Evolutionary conservation across 2,329 filamentous ascomycete genomes (phyloP).

Genomic region (Raffaelea albimanens): DNA sequence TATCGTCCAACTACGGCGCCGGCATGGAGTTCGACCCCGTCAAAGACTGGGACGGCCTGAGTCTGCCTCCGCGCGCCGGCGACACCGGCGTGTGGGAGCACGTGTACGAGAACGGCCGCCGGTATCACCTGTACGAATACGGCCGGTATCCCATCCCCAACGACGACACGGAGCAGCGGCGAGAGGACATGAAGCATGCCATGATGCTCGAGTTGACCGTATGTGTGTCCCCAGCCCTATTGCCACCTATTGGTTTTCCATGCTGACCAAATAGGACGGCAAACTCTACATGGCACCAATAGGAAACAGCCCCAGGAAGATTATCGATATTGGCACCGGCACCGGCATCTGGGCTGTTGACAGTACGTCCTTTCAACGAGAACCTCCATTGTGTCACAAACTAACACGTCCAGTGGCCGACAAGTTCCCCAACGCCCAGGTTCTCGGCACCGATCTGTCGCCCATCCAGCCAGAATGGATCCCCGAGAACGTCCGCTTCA

Average conservation of each 20-base stretch:
- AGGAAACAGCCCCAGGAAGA: conserved; percentile 13
- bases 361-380: no score
- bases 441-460: conserved; percentile 26
- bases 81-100: conserved; percentile 11
- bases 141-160: conserved; percentile 16
- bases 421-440: conserved; percentile 5
- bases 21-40: conserved; percentile 8
- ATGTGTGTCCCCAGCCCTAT: conserved; percentile 12
- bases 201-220: conserved; percentile 21
- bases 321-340: conserved; percentile 17
- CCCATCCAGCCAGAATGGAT: conserved; percentile 45
- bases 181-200: conserved; percentile 21
- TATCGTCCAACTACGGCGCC: neutral
- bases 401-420: conserved; percentile 2
- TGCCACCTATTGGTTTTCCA: conserved; percentile 31
- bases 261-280: conserved; percentile 19
- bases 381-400: no score
- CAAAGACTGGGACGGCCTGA: conserved; percentile 9
- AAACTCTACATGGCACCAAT: conserved; percentile 13
- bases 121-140: conserved; percentile 17
- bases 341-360: conserved; percentile 13
- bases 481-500: conserved; percentile 64
- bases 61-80: conserved; percentile 5
- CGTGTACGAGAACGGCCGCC: conserved; percentile 10
- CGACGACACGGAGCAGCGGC: conserved; percentile 20